Evolutionary conservation across 495 filamentous ascomycete species (phyloP), one percentile per base, ranked within the genome.

Genomic region (Wilcoxina mikolae): DNA sequence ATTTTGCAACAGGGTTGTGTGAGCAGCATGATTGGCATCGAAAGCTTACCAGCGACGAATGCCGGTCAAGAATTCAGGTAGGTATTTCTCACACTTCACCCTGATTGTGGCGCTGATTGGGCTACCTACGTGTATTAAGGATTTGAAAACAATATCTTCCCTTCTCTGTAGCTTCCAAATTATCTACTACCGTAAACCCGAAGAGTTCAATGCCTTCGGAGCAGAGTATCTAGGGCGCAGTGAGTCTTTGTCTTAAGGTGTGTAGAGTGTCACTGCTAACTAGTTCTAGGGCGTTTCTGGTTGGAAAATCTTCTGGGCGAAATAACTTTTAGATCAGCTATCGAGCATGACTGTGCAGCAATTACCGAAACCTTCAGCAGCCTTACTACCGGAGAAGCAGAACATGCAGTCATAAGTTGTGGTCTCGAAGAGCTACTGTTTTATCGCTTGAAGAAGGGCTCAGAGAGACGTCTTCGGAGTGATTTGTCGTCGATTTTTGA

Each of bases 401-500:
- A 33, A 3, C 2, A 50, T 33, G 15, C 23, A 11, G 27, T 15
- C n/a, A 25, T 50, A n/a, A n/a, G 7, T 33, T 11, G 12, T 3
- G 20, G 24, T 12, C 9, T 50, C 1, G 47, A 50, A 22, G 22
- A 29, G 26, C 15, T 50, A n/a, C 26, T 50, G 4, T 33, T 50
- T 17, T 22, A 50, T 50, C 47, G 47, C 29, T 24, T 50, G 3
- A 1, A n/a, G 26, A 50, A 50, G n/a, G 47, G 22, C 11, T 9
- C 15, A 9, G 27, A 50, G n/a, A 27, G 43, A 20, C 7, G 2
- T 22, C 11, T 50, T 3, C 10, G 27, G n/a, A 4, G 26, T 28
- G 47, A 46, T 20, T 24, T 50, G 9, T 50, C 47, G 9, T 50
- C 47, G 15, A 12, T 50, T 7, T 17, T 50, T 11, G 47, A 50